These are phyloP conservation scores for Blastobotrys apis DNA, from an alignment of 1,139 yeast genomes.

Conservation along the genomic window DNA sequence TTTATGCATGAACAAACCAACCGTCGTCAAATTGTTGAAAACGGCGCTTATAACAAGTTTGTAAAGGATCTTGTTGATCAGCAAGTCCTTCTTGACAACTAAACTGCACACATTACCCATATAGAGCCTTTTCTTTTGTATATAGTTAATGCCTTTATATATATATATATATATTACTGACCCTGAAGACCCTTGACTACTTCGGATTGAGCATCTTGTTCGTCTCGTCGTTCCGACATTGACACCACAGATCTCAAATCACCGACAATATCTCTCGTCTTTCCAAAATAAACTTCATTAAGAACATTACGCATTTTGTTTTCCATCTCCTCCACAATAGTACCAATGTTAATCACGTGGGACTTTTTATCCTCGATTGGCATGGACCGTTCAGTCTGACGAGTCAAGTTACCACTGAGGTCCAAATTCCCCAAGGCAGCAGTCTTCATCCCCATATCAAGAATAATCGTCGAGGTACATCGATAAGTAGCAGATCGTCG, in stretches of 20 bases:
- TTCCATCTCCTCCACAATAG: slow-evolving; percentile 83
- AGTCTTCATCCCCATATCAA: slow-evolving; percentile 49
- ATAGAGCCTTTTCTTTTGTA: too few relatives aligned
- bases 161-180: neutral
- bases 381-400: slow-evolving; percentile 55
- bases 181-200: slow-evolving; percentile 30
- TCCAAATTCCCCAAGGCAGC: slow-evolving; percentile 42
- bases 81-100: slow-evolving; percentile 3
- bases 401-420: slow-evolving; percentile 78
- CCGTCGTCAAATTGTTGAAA: neutral
- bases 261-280: slow-evolving; percentile 77
- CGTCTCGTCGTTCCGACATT: slow-evolving; percentile 31
- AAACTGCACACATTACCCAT: neutral
- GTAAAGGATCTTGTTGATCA: slow-evolving; percentile 1
- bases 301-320: slow-evolving; percentile 79
- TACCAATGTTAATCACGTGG: slow-evolving; percentile 82
- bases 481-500: slow-evolving; percentile 55
- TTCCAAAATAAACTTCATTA: slow-evolving; percentile 93
- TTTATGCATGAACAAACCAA: neutral
- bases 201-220: slow-evolving; percentile 31
- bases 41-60: slow-evolving; percentile 5
- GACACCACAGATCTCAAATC: slow-evolving; percentile 55
- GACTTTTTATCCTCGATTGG: slow-evolving; percentile 48
- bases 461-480: slow-evolving; percentile 82
- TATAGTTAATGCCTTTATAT: neutral